These are phyloP conservation scores for Cudoniella acicularis DNA, from an alignment of 495 filamentous ascomycete genomes.

Conservation along the genomic window DNA sequence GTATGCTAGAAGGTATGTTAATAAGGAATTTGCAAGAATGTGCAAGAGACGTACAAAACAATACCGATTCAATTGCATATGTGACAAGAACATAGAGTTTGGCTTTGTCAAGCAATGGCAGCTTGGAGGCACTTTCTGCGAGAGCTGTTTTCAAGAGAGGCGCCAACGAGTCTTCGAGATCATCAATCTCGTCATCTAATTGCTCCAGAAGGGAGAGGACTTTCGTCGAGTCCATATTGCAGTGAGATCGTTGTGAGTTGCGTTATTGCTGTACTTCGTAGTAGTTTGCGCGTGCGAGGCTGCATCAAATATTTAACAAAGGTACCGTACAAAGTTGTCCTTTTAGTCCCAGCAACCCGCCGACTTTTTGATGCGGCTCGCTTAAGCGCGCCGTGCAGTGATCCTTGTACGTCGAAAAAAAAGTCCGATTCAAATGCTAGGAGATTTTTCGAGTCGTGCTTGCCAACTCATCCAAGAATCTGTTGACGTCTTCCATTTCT, in stretches of 20 bases:
- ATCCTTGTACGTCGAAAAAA: neutral
- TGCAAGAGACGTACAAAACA: conserved; percentile 65
- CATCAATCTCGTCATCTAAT: conserved; percentile 72
- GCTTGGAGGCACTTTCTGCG: conserved; percentile 63
- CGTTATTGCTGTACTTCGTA: too few relatives aligned
- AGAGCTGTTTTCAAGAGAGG: conserved; percentile 64
- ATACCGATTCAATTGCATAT: conserved; percentile 86
- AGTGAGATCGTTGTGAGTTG: neutral
- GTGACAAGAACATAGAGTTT: conserved; percentile 81
- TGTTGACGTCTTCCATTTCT: conserved; percentile 15
- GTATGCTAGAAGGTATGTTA: conserved; percentile 54
- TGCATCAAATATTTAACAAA: too few relatives aligned
- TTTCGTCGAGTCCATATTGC: conserved; percentile 26
- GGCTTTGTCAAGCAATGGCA: conserved; percentile 89
- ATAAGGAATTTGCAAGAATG: neutral
- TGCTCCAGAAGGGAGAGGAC: conserved; percentile 53
- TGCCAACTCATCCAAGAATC: neutral
- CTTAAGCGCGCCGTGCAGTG: too few relatives aligned
- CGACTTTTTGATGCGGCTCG: too few relatives aligned
- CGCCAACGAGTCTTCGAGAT: conserved; percentile 66
- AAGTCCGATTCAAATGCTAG: neutral
- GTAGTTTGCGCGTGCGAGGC: too few relatives aligned
- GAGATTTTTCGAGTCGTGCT: neutral
- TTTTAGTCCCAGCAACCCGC: too few relatives aligned
- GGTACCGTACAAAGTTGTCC: too few relatives aligned